A percentile compares a stretch with the other conserved stretches of the same genome.
phyloP scores from a whole-genome alignment of 306 rosid species.

The Gillenia trifoliata region DNA sequence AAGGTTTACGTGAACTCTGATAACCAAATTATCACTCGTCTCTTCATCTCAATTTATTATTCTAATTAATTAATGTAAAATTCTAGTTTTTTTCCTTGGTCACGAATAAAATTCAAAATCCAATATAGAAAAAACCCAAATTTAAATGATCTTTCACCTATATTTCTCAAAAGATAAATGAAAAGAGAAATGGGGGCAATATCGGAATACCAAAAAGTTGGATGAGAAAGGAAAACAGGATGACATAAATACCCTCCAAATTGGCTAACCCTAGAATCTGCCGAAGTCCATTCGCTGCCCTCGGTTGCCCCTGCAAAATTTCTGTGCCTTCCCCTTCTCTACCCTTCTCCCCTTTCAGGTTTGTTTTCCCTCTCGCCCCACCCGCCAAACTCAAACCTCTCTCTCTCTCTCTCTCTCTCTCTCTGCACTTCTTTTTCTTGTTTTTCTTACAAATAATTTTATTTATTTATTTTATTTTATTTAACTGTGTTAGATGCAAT shows the following conservation, averaged over 20 bases:
- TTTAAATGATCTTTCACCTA: not conserved
- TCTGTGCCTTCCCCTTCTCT: constrained; percentile 24
- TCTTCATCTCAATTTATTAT: too few species aligned
- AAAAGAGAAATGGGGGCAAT: not conserved
- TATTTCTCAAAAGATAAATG: not conserved
- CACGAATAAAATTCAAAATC: too few species aligned
- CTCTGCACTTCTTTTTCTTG: not conserved
- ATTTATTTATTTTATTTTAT: not conserved
- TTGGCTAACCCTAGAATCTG: constrained; percentile 23
- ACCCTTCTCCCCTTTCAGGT: constrained; percentile 35
- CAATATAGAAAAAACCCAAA: too few species aligned
- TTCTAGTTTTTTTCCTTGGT: too few species aligned
- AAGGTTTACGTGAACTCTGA: too few species aligned
- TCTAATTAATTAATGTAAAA: too few species aligned
- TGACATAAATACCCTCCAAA: constrained; percentile 33
- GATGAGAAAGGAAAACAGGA: not conserved
- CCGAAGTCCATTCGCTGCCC: constrained; percentile 13
- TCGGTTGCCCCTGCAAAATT: constrained; percentile 21
- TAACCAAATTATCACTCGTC: too few species aligned
- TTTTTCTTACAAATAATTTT: not conserved
- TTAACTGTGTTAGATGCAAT: not conserved
- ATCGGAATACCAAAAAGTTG: not conserved
- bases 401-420: not conserved
- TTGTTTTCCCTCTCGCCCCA: constrained; percentile 29
- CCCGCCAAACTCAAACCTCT: constrained; percentile 19